Base-by-base conservation (phyloP, 768 basidiomycete genomes). In the Trametes villosa region DNA sequence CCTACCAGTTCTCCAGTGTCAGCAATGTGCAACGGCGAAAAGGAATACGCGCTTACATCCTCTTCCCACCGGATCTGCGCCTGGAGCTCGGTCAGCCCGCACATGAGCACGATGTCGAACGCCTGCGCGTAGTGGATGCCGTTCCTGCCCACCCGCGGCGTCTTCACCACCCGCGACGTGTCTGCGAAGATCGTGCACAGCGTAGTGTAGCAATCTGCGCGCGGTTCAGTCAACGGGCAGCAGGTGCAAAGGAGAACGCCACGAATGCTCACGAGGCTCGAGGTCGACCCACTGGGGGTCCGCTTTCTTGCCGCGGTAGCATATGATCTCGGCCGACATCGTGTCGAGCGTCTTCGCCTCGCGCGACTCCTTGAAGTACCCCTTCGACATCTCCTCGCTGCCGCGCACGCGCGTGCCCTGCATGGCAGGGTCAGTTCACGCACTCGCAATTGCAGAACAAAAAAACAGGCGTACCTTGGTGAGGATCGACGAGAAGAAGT, bases 81-180 rank as follows among this genome's bases (percentile, higher is more conserved):
- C 54, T 79, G 76, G n/a, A 82, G 48, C 49, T 83, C 81, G 0
- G 81, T 79, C 38, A 77, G 53, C 0, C 82, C 82, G 40, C 80
- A 78, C 51, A 71, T 73, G 51, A 83, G 61, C 34, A 81, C 71
- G 26, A 83, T 68, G 13, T 77, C 74, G 53, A 76, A 82, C 11
- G 70, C 59, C 38, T 70, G 72, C 41, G 63, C 65, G 40, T 49
- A 57, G 51, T 70, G 74, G 22, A 72, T 13, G 20, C 66, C 67
- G 3, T 27, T 20, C 5, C 51, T 8, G 2, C 60, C 65, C 1
- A 11, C 17, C 5, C 38, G 31, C 9, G 44, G 56, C 30, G n/a
- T 27, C 41, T 57, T 57, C 17, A 30, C n/a, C 29, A 76, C 60
- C 41, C 66, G 64, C 9, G 75, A 68, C 0, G 70, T 72, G 41